phyloP scores from a whole-genome alignment of 2,329 filamentous ascomycete genomes.

The Pseudogymnoascus sp. region DNA sequence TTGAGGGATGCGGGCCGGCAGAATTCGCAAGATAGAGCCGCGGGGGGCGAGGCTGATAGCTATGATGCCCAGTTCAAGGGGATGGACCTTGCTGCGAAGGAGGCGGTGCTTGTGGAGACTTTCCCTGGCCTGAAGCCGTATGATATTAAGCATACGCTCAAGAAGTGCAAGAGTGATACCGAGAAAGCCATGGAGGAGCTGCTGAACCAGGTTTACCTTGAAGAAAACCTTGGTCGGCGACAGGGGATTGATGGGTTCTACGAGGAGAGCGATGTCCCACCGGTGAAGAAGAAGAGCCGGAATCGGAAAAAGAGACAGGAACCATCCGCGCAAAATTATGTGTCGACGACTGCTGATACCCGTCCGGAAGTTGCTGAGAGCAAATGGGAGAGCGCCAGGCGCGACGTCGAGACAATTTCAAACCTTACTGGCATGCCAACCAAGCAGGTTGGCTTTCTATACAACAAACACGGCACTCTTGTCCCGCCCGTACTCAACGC shows the following conservation, averaged over 20 bases:
- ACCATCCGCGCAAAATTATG: slow-evolving; percentile 13
- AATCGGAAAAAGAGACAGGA: slow-evolving; percentile 26
- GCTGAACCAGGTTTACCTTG: slow-evolving; percentile 71
- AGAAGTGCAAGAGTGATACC: slow-evolving; percentile 61
- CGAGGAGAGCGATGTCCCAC: slow-evolving; percentile 39
- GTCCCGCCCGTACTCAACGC: slow-evolving; percentile 48
- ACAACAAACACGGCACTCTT: slow-evolving; percentile 55
- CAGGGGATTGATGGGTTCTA: slow-evolving; percentile 83
- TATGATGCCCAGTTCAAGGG: slow-evolving; percentile 21
- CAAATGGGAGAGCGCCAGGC: slow-evolving; percentile 51
- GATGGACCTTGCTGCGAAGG: slow-evolving; percentile 56
- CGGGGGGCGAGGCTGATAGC: background rate
- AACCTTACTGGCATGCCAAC: slow-evolving; percentile 43
- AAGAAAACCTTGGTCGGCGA: slow-evolving; percentile 54
- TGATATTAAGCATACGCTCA: slow-evolving; percentile 61
- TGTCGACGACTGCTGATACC: background rate
- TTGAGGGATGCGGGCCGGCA: slow-evolving; percentile 25
- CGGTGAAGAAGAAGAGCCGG: slow-evolving; percentile 33
- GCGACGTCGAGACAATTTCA: slow-evolving; percentile 56
- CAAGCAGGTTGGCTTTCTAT: slow-evolving; percentile 48
- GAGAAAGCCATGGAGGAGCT: slow-evolving; percentile 71
- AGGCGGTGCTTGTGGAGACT: slow-evolving; percentile 57
- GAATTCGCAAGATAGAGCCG: slow-evolving; percentile 49
- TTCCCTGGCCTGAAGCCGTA: slow-evolving; percentile 64
- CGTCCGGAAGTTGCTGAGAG: slow-evolving; percentile 32